phyloP scores from a whole-genome alignment of 805 yeast genomes.

The Jamesozyma jinghongensis region DNA sequence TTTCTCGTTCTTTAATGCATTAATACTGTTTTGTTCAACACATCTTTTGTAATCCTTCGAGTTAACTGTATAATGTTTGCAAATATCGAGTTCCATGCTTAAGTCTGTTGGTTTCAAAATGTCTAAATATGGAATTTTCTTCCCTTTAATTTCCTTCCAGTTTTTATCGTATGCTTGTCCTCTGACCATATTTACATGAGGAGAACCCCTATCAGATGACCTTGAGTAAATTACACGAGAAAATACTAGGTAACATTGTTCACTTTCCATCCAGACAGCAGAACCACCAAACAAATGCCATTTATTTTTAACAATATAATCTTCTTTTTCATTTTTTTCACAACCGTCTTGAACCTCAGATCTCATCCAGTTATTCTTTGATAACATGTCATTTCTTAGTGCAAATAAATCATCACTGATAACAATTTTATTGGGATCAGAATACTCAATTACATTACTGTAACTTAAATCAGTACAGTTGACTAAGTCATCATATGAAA shows the following conservation, averaged over 20 bases:
- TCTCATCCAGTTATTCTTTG: neutral
- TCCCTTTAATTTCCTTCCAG: constrained; percentile 9
- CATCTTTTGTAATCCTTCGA: constrained; percentile 10
- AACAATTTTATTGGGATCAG: neutral
- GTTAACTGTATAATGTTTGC: constrained; percentile 2
- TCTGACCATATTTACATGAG: neutral
- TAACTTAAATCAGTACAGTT: neutral
- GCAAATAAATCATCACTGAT: neutral
- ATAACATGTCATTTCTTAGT: neutral
- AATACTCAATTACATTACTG: neutral
- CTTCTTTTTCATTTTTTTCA: neutral
- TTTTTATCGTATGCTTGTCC: constrained; percentile 10
- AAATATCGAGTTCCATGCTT: constrained; percentile 1
- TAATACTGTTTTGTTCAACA: constrained; percentile 10
- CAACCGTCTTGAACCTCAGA: neutral
- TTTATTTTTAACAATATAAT: neutral
- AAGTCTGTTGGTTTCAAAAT: constrained; percentile 3
- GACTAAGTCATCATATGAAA: neutral
- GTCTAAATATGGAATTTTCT: constrained; percentile 5
- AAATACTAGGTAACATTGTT: neutral
- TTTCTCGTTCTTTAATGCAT: constrained; percentile 10
- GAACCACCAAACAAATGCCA: neutral
- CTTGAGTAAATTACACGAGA: neutral
- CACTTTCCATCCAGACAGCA: neutral
- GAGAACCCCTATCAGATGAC: neutral